Conservation (phyloP, 768 basidiomycete genomes). For the Favolaschia claudopus region DNA sequence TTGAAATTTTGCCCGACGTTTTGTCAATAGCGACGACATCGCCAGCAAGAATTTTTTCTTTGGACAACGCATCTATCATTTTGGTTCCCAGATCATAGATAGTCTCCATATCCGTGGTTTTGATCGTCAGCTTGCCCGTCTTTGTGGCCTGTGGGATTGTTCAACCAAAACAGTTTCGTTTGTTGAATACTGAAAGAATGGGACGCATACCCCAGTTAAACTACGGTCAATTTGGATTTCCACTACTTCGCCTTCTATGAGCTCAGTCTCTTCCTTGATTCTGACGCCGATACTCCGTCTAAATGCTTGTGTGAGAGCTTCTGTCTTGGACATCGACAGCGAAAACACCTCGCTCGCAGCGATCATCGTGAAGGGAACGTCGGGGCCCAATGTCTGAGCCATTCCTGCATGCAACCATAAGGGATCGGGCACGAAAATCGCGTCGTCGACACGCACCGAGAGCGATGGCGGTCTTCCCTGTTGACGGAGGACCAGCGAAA, state of each 20-base stretch:
- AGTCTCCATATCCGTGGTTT: constrained; percentile 99
- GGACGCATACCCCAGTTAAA: constrained; percentile 81
- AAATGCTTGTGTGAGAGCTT: constrained; percentile 96
- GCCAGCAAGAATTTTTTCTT: constrained; percentile 95
- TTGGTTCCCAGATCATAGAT: constrained; percentile 98
- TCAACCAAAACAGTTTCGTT: background rate
- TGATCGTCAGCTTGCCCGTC: constrained; percentile 96
- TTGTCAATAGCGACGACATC: constrained; percentile 98
- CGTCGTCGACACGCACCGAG: constrained; percentile 66
- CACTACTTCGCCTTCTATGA: constrained; percentile 98
- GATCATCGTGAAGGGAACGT: constrained; percentile 98
- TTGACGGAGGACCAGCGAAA: constrained; percentile 96
- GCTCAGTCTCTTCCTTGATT: constrained; percentile 96
- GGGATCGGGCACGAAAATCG: background rate
- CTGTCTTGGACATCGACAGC: constrained; percentile 97
- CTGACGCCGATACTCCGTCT: constrained; percentile 95
- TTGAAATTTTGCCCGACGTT: constrained; percentile 94
- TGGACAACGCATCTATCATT: constrained; percentile 98
- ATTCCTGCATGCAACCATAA: constrained; percentile 65
- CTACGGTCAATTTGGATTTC: constrained; percentile 99
- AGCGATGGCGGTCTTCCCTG: constrained; percentile 98
- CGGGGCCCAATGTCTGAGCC: constrained; percentile 93
- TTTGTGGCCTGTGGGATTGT: constrained; percentile 81
- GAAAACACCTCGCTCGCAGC: constrained; percentile 98
- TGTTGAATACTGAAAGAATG: background rate